These are phyloP conservation scores for Astragalus membranaceus DNA, from an alignment of 306 rosid genomes.

Conservation along the genomic window DNA sequence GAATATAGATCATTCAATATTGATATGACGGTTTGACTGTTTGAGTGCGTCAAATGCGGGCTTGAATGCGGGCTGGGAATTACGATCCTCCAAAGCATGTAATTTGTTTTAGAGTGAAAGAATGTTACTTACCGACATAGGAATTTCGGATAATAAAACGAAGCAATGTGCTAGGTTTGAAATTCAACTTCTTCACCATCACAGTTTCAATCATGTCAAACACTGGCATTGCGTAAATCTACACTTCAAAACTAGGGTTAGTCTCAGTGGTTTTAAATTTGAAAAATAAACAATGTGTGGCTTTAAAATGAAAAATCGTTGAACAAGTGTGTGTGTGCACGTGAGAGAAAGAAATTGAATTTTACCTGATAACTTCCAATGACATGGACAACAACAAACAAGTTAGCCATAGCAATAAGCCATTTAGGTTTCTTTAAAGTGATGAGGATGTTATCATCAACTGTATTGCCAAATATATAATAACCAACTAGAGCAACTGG, in stretches of 20 bases:
- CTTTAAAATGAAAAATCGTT: background rate
- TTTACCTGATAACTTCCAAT: conserved; percentile 74
- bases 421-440: conserved; percentile 53
- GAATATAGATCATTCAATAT: too few species aligned
- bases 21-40: too few species aligned
- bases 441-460: conserved; percentile 51
- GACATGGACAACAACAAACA: conserved; percentile 68
- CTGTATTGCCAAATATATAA: conserved; percentile 51
- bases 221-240: conserved; percentile 92
- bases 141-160: conserved; percentile 56
- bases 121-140: conserved; percentile 62
- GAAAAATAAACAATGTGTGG: background rate
- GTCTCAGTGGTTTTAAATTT: background rate
- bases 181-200: conserved; percentile 61
- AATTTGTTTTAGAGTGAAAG: background rate
- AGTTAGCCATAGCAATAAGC: conserved; percentile 63
- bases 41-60: too few species aligned
- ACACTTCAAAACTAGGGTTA: background rate
- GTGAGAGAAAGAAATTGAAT: background rate
- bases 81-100: too few species aligned
- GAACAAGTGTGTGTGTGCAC: background rate
- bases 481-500: conserved; percentile 65
- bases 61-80: too few species aligned
- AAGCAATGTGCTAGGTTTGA: conserved; percentile 42
- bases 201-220: conserved; percentile 89